Base-by-base conservation (phyloP, 805 yeast species). In the Lipomyces yamanashiensis region DNA sequence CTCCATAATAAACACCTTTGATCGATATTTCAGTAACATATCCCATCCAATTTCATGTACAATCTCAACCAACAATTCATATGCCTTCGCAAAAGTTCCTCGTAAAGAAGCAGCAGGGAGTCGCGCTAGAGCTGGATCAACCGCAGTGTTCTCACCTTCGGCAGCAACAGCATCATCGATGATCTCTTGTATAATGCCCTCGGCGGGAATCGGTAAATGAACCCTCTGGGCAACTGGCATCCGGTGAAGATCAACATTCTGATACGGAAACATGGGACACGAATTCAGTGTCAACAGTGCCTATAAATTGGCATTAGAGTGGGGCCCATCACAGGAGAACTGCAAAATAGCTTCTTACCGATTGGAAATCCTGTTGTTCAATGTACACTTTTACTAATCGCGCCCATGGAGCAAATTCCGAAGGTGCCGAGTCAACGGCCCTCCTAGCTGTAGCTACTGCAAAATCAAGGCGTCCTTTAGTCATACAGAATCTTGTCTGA, bases 31-130 rank as follows among this genome's bases (percentile, higher is more conserved):
- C 68, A 92, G 80, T 41, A 91, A 75, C 41, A 82, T 84, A 69
- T 90, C 90, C 99, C 99, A 93, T 3, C 97, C 97, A 47, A 87
- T 78, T 28, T 81, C 76, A 19, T 87, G 82, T 2, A 87, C 85
- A 67, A 95, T 82, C 8, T 85, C 79, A 4, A 96, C 85, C 61
- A 93, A 75, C 61, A 92, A 75, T 49, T 86, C 87, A 74, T 90
- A 93, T 0, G 89, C 90, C 58, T 76, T 77, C 37, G 77, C 76
- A 64, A 84, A 84, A 0, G 89, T 84, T 4, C 86, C 83, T 50
- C 81, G 79, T 34, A 86, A 74, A 19, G 75, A 73, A 0, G 84
- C 79, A 10, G 83, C 85, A 15, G 85, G 85, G 57, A 86, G 78
- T 53, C 82, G 76, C 15, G 83, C 66, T 61, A 86, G 78, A 0